These are phyloP conservation scores for Boletus smithii DNA, from an alignment of 1,284 basidiomycete genomes.

Conservation along the genomic window DNA sequence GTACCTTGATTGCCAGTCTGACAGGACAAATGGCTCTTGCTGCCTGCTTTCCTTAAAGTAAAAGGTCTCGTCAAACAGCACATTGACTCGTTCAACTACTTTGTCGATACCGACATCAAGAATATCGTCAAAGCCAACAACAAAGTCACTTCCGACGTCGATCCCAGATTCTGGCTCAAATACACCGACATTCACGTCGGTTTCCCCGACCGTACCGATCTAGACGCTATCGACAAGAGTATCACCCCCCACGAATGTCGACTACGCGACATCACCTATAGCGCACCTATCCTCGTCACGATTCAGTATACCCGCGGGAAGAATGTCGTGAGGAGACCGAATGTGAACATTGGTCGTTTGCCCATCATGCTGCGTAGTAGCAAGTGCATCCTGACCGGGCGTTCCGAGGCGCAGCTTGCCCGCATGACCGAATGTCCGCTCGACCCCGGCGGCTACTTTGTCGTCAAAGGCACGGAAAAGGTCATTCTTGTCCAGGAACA, in stretches of 20 bases:
- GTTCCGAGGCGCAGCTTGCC: conserved; percentile 79
- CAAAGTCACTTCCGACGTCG: conserved; percentile 93
- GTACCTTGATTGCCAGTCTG: neutral
- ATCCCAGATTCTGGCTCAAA: conserved; percentile 96
- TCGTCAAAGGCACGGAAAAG: conserved; percentile 99
- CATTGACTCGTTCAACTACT: conserved; percentile 99
- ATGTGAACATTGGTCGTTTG: conserved; percentile 87
- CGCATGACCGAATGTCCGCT: conserved; percentile 95
- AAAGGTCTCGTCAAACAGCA: conserved; percentile 99
- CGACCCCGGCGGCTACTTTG: conserved; percentile 98
- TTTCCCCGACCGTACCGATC: conserved; percentile 86
- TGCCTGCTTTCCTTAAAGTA: conserved; percentile 93
- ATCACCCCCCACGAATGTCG: conserved; percentile 98
- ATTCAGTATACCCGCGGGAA: conserved; percentile 95
- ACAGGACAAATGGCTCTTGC: conserved; percentile 95
- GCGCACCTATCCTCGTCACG: conserved; percentile 91
- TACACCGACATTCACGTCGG: conserved; percentile 95
- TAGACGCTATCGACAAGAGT: conserved; percentile 73
- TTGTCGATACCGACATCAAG: conserved; percentile 95
- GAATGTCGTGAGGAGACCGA: conserved; percentile 80
- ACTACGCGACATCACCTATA: conserved; percentile 93
- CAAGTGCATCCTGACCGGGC: conserved; percentile 86
- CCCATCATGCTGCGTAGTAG: conserved; percentile 98
- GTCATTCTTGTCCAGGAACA: conserved; percentile 99
- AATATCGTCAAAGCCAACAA: conserved; percentile 94